Evolutionary conservation across 345 rosid genomes (phyloP).

Genomic region (Laguncularia racemosa): DNA sequence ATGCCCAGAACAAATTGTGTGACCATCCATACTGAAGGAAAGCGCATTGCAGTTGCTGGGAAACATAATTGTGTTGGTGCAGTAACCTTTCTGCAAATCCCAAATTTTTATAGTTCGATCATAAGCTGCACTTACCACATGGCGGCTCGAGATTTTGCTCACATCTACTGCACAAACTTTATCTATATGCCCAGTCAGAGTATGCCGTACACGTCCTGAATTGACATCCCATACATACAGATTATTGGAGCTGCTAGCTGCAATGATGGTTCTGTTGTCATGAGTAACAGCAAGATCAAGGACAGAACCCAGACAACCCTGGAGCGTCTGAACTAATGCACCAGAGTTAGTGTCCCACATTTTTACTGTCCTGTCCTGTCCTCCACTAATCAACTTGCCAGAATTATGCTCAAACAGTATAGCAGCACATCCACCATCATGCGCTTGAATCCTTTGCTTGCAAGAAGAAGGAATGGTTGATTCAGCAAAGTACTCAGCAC

Average conservation of each 20-base stretch:
- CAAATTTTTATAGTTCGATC: slow-evolving; percentile 94
- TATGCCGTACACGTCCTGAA: slow-evolving; percentile 75
- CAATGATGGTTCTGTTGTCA: slow-evolving; percentile 75
- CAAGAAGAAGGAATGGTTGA: slow-evolving; percentile 67
- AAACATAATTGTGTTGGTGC: slow-evolving; percentile 82
- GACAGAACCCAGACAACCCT: slow-evolving; percentile 83
- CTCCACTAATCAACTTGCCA: slow-evolving; percentile 69
- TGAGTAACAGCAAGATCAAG: slow-evolving; percentile 80
- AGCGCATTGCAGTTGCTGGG: slow-evolving; percentile 87
- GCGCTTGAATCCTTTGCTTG: slow-evolving; percentile 72
- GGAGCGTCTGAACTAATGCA: slow-evolving; percentile 46
- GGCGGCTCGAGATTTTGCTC: slow-evolving; percentile 79
- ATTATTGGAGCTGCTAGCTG: slow-evolving; percentile 96
- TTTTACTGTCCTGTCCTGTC: slow-evolving; percentile 78
- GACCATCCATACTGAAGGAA: slow-evolving; percentile 79
- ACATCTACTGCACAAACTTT: slow-evolving; percentile 95
- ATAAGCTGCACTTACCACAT: slow-evolving; percentile 86
- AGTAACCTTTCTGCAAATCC: slow-evolving; percentile 96
- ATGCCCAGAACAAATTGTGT: slow-evolving; percentile 90
- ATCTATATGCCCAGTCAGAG: slow-evolving; percentile 81
- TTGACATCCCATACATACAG: slow-evolving; percentile 82
- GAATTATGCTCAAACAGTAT: slow-evolving; percentile 75
- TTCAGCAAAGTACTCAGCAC: slow-evolving; percentile 77
- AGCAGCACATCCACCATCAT: slow-evolving; percentile 92
- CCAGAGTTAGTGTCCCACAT: slow-evolving; percentile 88